Base-by-base conservation (phyloP, 2,329 filamentous ascomycete genomes). In the Neophaeococcomyces mojaviensis region DNA sequence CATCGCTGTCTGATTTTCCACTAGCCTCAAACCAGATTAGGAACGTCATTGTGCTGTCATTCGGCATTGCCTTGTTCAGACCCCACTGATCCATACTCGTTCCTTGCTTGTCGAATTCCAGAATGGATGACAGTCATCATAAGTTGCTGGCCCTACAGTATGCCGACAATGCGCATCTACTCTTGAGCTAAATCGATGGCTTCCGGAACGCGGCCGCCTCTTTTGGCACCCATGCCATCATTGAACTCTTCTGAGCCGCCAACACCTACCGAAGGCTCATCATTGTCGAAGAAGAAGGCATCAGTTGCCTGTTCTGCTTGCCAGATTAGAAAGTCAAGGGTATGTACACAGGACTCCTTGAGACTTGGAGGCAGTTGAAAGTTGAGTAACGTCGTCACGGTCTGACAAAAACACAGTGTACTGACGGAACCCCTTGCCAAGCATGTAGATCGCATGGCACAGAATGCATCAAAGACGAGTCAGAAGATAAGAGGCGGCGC, bases 391-490 rank as follows among this genome's bases (percentile, higher is more conserved):
- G 13, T 5, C 13, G n/a, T 6, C 16, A 20, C 12, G 13, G 12
- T 37, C 35, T 37, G 16, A 37, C 35, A 18, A 20, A 6, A 12
- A 6, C 16, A 20, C 16, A 37, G 35, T 37, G 35, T 20, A 37
- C 35, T 5, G 35, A 37, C 20, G 35, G 35, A 10, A 20, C 18
- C 5, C 35, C 35, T 5, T 37, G 35, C 12, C 35, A 37, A 37
- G n/a, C 35, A 20, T 37, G 35, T 16, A 37, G 20, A 20, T 10
- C 18, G 13, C 35, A 20, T 20, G 35, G 35, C 35, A 37, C 35
- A 37, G 35, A 37, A 9, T 37, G 35, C 35, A 37, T 37, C 35
- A 37, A 37, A 16, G 35, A 37, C 18, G 35, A 37, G 18, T 18
- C 35, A 37, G 35, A 16, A 5, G 35, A 37, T 20, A 37, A 3